phyloP scores from a whole-genome alignment of 2,329 filamentous ascomycete genomes.

The Aureobasidium melanogenum region DNA sequence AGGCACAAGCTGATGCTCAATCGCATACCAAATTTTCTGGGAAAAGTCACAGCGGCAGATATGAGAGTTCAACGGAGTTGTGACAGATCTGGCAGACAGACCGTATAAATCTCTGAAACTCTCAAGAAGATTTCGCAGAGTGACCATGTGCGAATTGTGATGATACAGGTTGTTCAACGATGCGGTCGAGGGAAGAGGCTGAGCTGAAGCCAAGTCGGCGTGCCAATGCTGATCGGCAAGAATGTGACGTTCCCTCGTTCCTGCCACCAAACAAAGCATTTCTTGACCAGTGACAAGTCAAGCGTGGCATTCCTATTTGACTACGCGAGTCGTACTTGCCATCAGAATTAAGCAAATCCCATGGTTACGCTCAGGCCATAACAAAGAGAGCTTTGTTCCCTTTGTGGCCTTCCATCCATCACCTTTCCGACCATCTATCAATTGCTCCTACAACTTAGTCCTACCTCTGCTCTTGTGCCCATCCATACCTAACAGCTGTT shows the following conservation, averaged over 20 bases:
- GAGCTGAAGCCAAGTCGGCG: background rate
- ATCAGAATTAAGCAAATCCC: background rate
- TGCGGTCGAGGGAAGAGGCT: background rate
- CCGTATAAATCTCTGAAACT: background rate
- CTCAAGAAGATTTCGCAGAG: too few relatives aligned
- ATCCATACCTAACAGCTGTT: background rate
- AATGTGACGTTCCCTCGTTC: conserved; percentile 2
- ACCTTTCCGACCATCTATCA: background rate
- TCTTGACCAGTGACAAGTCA: background rate
- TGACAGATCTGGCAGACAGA: background rate
- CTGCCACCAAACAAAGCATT: background rate
- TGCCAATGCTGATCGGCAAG: background rate
- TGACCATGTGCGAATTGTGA: background rate
- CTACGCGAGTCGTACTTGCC: background rate
- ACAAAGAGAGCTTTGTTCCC: background rate
- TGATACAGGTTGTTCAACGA: background rate
- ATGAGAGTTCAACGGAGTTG: background rate
- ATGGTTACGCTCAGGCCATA: background rate
- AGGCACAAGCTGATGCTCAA: background rate
- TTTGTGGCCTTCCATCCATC: background rate
- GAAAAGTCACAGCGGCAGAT: background rate
- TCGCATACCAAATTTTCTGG: background rate
- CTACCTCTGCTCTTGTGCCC: background rate
- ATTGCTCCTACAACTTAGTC: background rate
- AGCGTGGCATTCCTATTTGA: conserved; percentile 5